Conservation (phyloP, 805 yeast species). For the Wickerhamomyces strasburgensis region DNA sequence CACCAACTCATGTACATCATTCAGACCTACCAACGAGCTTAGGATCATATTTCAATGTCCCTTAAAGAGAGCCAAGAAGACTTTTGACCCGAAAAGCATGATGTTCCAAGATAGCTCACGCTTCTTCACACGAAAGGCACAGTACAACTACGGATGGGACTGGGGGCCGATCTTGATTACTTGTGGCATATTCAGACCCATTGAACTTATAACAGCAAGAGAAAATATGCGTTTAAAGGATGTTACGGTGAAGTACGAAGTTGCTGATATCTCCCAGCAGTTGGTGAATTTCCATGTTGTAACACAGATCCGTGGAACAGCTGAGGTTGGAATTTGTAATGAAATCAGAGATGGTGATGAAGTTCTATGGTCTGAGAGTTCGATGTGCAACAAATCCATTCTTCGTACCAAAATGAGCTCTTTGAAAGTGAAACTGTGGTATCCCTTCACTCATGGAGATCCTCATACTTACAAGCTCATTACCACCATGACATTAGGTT, state of each 20-base stretch:
- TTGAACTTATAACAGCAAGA: slow-evolving; percentile 6
- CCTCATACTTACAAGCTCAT: slow-evolving; percentile 10
- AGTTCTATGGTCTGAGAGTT: slow-evolving; percentile 13
- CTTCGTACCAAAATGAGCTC: no score
- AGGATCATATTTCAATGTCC: slow-evolving; percentile 37
- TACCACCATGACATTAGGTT: background rate
- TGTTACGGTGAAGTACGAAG: slow-evolving; percentile 12
- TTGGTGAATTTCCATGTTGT: no score
- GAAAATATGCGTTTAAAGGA: no score
- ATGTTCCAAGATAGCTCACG: slow-evolving; percentile 37
- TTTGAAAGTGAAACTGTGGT: slow-evolving; percentile 11
- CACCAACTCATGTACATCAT: slow-evolving; percentile 1
- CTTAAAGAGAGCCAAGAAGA: slow-evolving; percentile 30
- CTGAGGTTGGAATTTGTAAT: slow-evolving; percentile 4
- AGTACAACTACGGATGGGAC: slow-evolving; percentile 55
- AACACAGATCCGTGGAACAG: no score
- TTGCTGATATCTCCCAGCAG: slow-evolving; percentile 7
- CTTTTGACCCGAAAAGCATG: slow-evolving; percentile 12
- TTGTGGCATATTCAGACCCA: slow-evolving; percentile 15
- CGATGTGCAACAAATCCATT: no score
- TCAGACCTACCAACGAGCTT: slow-evolving; percentile 31
- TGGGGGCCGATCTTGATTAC: slow-evolving; percentile 39
- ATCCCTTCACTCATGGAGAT: slow-evolving; percentile 16
- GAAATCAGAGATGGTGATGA: slow-evolving; percentile 3
- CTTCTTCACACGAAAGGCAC: slow-evolving; percentile 44